These are phyloP conservation scores for Colletotrichum falcatum DNA, from an alignment of 2,329 filamentous ascomycete genomes.

Conservation along the genomic window DNA sequence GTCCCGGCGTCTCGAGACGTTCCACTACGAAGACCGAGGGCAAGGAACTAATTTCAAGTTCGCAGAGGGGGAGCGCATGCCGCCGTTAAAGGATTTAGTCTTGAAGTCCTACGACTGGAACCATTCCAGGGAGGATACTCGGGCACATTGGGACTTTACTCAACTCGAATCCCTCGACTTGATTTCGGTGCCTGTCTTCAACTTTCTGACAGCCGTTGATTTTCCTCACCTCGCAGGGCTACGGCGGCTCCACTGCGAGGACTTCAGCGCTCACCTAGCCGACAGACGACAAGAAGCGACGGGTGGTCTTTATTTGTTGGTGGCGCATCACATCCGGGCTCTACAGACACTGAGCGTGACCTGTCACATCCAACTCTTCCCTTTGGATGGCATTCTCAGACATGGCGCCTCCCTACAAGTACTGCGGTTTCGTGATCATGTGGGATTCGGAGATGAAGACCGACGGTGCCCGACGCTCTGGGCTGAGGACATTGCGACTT, in stretches of 20 bases:
- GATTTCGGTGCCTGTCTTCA: slow-evolving; percentile 57
- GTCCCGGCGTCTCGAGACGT: slow-evolving; percentile 50
- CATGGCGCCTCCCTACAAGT: slow-evolving; percentile 54
- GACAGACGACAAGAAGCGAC: slow-evolving; percentile 56
- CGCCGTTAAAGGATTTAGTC: slow-evolving; percentile 55
- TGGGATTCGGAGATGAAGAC: slow-evolving; percentile 58
- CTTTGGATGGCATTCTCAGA: slow-evolving; percentile 52
- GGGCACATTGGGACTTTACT: slow-evolving; percentile 60
- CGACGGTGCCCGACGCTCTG: slow-evolving; percentile 56
- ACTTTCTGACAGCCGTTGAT: slow-evolving; percentile 57
- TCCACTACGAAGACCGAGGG: slow-evolving; percentile 59
- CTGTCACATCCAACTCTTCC: slow-evolving; percentile 56
- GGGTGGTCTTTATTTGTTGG: slow-evolving; percentile 51
- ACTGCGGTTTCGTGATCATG: slow-evolving; percentile 59
- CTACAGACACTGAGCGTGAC: slow-evolving; percentile 55
- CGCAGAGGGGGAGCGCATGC: slow-evolving; percentile 53
- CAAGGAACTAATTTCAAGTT: slow-evolving; percentile 61
- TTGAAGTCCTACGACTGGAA: slow-evolving; percentile 64
- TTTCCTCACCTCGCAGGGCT: slow-evolving; percentile 53
- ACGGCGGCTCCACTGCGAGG: slow-evolving; percentile 56
- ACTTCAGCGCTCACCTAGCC: slow-evolving; percentile 56
- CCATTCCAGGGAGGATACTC: slow-evolving; percentile 54
- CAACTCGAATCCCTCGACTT: slow-evolving; percentile 55
- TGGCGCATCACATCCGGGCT: slow-evolving; percentile 52
- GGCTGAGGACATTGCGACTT: slow-evolving; percentile 48